phyloP scores from a whole-genome alignment of 139 green algal genomes.

The Asterochloris erici region DNA sequence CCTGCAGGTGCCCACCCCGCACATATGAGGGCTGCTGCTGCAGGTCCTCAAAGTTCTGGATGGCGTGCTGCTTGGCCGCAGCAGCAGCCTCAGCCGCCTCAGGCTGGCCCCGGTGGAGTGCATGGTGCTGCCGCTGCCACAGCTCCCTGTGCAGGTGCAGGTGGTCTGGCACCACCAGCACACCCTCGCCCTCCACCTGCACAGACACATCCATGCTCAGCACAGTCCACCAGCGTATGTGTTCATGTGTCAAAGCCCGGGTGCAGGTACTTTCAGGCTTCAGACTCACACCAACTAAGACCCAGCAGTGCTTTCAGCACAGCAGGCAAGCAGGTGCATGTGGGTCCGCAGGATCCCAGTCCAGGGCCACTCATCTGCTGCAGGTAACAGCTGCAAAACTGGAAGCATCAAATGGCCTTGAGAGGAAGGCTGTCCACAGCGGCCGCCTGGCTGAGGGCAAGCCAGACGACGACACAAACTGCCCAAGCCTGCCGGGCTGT shows the following conservation, averaged over 20 bases:
- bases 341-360: no score
- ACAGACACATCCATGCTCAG: background rate
- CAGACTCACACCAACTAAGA: no score
- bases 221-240: background rate
- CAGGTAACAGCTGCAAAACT: no score
- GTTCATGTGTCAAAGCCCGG: background rate
- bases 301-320: no score
- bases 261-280: no score
- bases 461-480: no score
- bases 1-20: slow-evolving; percentile 41
- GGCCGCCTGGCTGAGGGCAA: no score
- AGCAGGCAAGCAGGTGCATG: no score
- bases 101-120: slow-evolving; percentile 33
- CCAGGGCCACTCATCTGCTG: no score
- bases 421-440: no score
- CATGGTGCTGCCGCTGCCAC: slow-evolving; percentile 62
- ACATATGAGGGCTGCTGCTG: slow-evolving; percentile 36
- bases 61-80: slow-evolving; percentile 2
- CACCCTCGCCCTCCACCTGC: slow-evolving; percentile 42
- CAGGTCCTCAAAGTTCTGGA: background rate
- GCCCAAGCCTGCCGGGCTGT: no score
- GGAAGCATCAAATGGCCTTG: no score
- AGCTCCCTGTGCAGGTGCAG: slow-evolving; percentile 56
- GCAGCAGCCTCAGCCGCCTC: slow-evolving; percentile 29
- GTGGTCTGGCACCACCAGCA: slow-evolving; percentile 47